phyloP scores from a whole-genome alignment of 1,284 basidiomycete genomes.

The Moniliella sp. region DNA sequence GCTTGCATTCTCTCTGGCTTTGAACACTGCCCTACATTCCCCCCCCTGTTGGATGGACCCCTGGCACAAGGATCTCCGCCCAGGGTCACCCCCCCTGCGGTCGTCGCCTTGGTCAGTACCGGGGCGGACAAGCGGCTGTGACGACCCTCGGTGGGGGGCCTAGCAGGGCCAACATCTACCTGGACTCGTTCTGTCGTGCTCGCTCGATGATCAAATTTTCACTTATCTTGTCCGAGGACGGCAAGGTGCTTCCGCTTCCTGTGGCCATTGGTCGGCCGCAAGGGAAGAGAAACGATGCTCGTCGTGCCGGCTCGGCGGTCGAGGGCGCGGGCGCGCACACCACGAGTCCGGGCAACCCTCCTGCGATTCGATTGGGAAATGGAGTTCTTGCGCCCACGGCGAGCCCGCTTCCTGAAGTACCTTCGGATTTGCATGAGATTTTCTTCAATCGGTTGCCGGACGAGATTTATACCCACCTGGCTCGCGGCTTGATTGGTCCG shows the following conservation, averaged over 20 bases:
- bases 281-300: background rate
- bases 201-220: slow-evolving; percentile 80
- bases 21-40: slow-evolving; percentile 60
- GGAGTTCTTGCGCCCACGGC: too few species aligned
- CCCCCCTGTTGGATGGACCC: slow-evolving; percentile 44
- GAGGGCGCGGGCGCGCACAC: too few species aligned
- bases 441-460: slow-evolving; percentile 86
- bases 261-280: slow-evolving; percentile 45
- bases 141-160: too few species aligned
- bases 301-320: too few species aligned
- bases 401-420: slow-evolving; percentile 65
- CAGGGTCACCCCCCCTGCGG: background rate
- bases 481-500: slow-evolving; percentile 65
- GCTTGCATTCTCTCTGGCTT: slow-evolving; percentile 74
- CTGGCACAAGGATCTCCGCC: too few species aligned
- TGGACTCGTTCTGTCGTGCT: slow-evolving; percentile 70
- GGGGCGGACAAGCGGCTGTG: too few species aligned
- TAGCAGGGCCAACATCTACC: too few species aligned
- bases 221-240: slow-evolving; percentile 66
- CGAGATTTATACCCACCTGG: slow-evolving; percentile 86
- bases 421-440: slow-evolving; percentile 73
- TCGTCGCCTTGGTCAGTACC: background rate
- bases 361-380: too few species aligned
- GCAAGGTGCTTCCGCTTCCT: slow-evolving; percentile 64
- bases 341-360: too few species aligned